Evolutionary conservation across 345 rosid species (phyloP), one percentile per base, ranked within the genome.

Genomic region (Gossypium raimondii): DNA sequence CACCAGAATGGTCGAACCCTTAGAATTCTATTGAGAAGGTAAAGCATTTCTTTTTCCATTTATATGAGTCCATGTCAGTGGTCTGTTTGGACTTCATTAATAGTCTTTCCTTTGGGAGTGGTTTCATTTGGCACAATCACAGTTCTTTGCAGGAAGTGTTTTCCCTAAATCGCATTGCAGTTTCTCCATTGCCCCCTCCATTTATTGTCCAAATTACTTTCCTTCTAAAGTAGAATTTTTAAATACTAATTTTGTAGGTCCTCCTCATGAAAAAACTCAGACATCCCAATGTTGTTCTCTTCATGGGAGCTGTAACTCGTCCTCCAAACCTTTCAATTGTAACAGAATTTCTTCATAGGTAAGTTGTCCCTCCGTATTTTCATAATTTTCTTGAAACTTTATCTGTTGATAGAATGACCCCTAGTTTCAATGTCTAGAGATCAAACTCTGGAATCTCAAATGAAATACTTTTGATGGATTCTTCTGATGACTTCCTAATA

Each of bases 281-380:
- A 79, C 98, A 94, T 86, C 98, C 98, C 25, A 94, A 94, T 81
- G 97, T 94, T 57, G 98, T 94, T 85, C 98, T 94, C 78, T 94
- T 92, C 89, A 94, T 94, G 98, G 98, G 98, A 83, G 97, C 97
- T 76, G 90, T 94, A 76, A 92, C 96, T 56, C 94, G 97, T 63
- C 82, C 92, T 53, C 98, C 98, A 61, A 88, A 89, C 86, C 94
- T 94, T 84, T 94, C 98, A 43, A 94, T 94, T 76, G 84, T 94
- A 44, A 89, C 97, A 58, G 98, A 94, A 78, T 94, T 90, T 84
- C 97, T 94, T 80, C 98, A 92, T 55, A 87, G 97, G 98, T 92
- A 81, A 61, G 82, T 56, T 80, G 56, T 45, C 68, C 14, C 41
- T 62, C 58, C 22, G 14, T 61, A 18, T 70, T 68, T 63, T 61